phyloP scores from a whole-genome alignment of 495 filamentous ascomycete species.

The Astrocystis sublimbata region DNA sequence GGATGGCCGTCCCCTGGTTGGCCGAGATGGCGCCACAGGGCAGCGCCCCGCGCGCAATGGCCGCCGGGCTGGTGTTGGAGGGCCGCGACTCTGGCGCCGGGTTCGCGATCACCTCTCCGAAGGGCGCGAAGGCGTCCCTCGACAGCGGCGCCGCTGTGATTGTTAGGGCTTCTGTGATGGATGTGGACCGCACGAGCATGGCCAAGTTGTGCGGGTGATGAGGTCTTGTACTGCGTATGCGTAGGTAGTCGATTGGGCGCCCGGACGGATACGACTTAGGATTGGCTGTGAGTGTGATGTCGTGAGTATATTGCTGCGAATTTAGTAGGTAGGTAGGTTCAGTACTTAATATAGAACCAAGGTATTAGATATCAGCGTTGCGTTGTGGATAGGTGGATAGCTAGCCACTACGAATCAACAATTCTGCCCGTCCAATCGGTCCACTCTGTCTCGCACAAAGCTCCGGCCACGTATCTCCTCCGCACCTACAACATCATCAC shows the following conservation, averaged over 20 bases:
- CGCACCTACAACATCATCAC: not conserved
- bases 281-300: not conserved
- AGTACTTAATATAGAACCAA: not conserved
- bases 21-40: slow-evolving; percentile 51
- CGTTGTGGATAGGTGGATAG: no score
- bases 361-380: not conserved
- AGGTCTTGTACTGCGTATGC: not conserved
- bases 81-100: slow-evolving; percentile 57
- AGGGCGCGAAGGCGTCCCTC: slow-evolving; percentile 66
- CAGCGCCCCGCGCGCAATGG: slow-evolving; percentile 25
- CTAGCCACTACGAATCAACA: not conserved
- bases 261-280: not conserved
- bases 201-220: not conserved
- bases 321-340: no score
- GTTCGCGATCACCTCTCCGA: slow-evolving; percentile 80
- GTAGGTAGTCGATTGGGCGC: not conserved
- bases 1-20: slow-evolving; percentile 88
- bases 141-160: slow-evolving; percentile 62
- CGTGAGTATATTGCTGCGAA: no score
- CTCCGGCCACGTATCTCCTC: not conserved
- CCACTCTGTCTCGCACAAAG: not conserved
- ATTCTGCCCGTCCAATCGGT: not conserved
- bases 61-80: slow-evolving; percentile 18
- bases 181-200: slow-evolving; percentile 33
- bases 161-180: slow-evolving; percentile 24